Percentiles rank a stretch among this genome's conserved stretches.
phyloP scores from a whole-genome alignment of 176 grass and related monocot genomes.

The Paspalum notatum region DNA sequence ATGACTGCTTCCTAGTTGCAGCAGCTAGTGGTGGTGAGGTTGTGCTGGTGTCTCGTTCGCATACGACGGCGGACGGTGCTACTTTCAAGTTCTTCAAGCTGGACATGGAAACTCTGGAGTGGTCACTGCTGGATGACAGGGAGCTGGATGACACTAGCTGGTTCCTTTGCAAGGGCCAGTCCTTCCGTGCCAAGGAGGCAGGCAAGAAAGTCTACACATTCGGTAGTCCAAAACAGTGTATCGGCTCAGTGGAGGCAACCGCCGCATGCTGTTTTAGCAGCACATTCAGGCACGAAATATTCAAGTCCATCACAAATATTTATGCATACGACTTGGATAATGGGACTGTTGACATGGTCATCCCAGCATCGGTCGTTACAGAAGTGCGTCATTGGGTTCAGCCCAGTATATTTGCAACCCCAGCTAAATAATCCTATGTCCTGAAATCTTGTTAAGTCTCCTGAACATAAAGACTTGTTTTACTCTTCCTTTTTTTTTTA shows the following conservation, averaged over 20 bases:
- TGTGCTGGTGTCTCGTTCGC: neutral
- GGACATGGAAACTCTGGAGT: neutral
- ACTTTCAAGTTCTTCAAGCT: constrained; percentile 2
- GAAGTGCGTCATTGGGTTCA: neutral
- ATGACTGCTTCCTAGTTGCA: neutral
- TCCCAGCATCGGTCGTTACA: neutral
- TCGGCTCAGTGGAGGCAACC: no score
- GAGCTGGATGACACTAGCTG: constrained; percentile 1
- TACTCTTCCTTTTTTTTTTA: no score
- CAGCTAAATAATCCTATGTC: neutral
- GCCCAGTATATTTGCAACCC: neutral
- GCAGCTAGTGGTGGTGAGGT: neutral
- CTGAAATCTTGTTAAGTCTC: no score
- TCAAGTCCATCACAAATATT: neutral
- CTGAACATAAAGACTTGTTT: no score
- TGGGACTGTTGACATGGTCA: neutral
- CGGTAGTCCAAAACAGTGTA: neutral
- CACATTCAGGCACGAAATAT: neutral
- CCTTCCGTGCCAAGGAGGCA: neutral
- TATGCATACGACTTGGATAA: constrained; percentile 1
- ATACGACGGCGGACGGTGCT: neutral
- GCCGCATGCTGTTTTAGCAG: no score
- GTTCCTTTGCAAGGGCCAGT: neutral
- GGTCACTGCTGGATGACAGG: neutral
- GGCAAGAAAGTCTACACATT: neutral